Base-by-base conservation (phyloP, 2,329 filamentous ascomycete genomes). In the Cercospora beticola region DNA sequence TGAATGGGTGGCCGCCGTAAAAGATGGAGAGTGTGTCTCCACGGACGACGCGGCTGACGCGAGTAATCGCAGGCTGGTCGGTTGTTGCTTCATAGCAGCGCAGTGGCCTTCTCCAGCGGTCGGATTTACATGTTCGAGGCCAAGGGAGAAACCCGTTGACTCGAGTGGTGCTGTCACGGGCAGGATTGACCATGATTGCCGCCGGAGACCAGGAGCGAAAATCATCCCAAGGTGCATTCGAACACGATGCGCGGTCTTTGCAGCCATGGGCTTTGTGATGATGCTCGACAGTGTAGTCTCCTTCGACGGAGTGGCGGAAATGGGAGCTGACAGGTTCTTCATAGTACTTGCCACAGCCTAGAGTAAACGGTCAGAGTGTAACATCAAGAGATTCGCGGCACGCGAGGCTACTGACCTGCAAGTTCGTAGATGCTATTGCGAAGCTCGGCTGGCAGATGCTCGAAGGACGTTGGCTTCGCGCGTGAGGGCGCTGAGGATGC, bases 1-100 rank as follows among this genome's bases (percentile, higher is more conserved):
- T 9, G 21, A 62, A 43, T 21, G 59, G 59, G 33, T 68, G 56
- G 28, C 46, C 57, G 26, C 65, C 68, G 60, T 68, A 71, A 63
- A 65, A 71, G 4, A 70, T 70, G 14, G 68, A 54, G 7, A 70
- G 16, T 3, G 65, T 68, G 10, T 71, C 70, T 7, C 30, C 60
- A 12, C 70, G 68, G 43, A 70, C 46, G 26, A 12, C 5, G 31
- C 62, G 66, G 33, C 40, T 64, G 33, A 68, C 64, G 21, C 31
- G 46, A 14, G 63, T 67, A 14, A 70, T 54, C 2, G 54, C 60
- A 1, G 68, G 68, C 21, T 64, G 52, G 5, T 43, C 59, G 23
- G 40, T 43, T 16, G 59, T 46, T 14, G 59, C 59, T 14, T 62
- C 33, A 9, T 62, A 26, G 49, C 49, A 56, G 1, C 49, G 49